These are phyloP conservation scores for Phytomonas francai DNA, from an alignment of 208 protist species.

Conservation along the genomic window DNA sequence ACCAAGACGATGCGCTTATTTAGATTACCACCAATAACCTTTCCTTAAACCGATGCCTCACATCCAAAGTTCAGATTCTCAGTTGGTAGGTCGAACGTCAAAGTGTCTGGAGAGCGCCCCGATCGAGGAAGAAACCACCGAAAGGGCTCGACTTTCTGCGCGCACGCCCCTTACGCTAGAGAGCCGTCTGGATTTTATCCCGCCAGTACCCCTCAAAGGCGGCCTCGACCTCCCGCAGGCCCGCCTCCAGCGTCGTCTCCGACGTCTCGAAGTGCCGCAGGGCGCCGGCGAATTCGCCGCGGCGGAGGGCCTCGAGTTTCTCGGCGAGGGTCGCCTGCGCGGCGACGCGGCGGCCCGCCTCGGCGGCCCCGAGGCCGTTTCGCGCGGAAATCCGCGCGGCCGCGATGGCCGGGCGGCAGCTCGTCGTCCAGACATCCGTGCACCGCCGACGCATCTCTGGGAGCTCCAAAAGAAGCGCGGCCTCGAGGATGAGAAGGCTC, in stretches of 20 bases:
- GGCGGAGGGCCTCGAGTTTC: slow-evolving; percentile 21
- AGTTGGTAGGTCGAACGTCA: neutral
- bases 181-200: slow-evolving; percentile 16
- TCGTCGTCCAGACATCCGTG: slow-evolving; percentile 64
- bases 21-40: neutral
- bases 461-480: slow-evolving; percentile 65
- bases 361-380: slow-evolving; percentile 26
- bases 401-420: slow-evolving; percentile 32
- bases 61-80: neutral
- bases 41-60: neutral
- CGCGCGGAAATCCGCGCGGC: slow-evolving; percentile 39
- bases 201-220: slow-evolving; percentile 46
- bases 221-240: slow-evolving; percentile 29
- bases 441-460: slow-evolving; percentile 18
- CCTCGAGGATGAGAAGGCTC: slow-evolving; percentile 55
- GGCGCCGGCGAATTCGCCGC: slow-evolving; percentile 21
- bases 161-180: slow-evolving; percentile 9
- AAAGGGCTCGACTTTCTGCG: neutral
- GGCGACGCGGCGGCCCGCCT: slow-evolving; percentile 37
- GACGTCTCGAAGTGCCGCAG: slow-evolving; percentile 56
- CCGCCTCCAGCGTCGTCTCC: slow-evolving; percentile 27
- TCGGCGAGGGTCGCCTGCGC: slow-evolving; percentile 25
- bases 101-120: slow-evolving; percentile 1
- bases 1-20: neutral
- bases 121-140: neutral